A percentile compares a stretch with the other conserved stretches of the same genome.
Conservation (phyloP, 73 alveolate species). For the Stentor coeruleus region DNA sequence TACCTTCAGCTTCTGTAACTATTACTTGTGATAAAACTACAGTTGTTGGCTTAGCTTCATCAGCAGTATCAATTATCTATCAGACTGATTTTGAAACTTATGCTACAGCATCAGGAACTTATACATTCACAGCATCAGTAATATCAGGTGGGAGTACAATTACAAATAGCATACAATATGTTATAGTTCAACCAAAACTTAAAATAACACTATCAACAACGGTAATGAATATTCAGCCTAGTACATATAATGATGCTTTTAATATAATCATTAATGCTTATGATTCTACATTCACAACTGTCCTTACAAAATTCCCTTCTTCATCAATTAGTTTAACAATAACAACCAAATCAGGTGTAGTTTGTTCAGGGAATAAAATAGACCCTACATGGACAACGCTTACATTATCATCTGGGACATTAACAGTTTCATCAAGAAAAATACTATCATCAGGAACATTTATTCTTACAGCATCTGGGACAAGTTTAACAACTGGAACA, state of each 20-base stretch:
- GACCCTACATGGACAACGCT: background rate
- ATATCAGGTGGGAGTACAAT: too few species aligned
- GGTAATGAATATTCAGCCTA: background rate
- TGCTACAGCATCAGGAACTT: too few species aligned
- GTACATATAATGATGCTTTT: background rate
- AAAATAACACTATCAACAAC: background rate
- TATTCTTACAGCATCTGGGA: background rate
- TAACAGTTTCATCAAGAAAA: background rate
- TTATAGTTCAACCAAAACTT: background rate
- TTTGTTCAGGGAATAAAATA: background rate
- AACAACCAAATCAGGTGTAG: too few species aligned
- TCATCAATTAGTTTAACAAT: too few species aligned
- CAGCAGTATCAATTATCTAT: too few species aligned
- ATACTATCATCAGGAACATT: background rate
- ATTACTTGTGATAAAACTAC: too few species aligned
- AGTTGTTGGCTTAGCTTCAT: too few species aligned
- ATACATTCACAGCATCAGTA: too few species aligned
- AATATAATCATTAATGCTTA: background rate
- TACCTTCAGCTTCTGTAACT: too few species aligned
- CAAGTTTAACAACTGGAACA: background rate
- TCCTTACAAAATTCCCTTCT: too few species aligned
- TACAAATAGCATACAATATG: background rate
- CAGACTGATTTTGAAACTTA: too few species aligned
- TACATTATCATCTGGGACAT: background rate
- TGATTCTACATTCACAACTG: background rate